phyloP scores from a whole-genome alignment of 306 rosid genomes.

The Notholithocarpus densiflorus region DNA sequence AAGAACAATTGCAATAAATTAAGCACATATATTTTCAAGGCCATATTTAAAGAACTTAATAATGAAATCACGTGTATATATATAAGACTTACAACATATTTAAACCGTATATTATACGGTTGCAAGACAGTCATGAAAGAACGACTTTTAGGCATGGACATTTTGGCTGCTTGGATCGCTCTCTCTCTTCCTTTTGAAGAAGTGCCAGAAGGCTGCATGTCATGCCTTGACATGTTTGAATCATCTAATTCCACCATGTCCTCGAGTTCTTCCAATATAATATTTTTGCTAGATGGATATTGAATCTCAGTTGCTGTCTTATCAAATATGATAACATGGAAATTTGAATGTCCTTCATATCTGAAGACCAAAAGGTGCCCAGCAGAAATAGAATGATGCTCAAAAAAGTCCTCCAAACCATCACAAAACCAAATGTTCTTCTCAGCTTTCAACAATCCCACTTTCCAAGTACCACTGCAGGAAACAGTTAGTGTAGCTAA shows the following conservation, averaged over 20 bases:
- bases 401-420: conserved; percentile 7
- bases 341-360: too few species aligned
- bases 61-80: not conserved
- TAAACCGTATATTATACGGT: not conserved
- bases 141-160: not conserved
- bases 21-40: too few species aligned
- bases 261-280: too few species aligned
- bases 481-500: conserved; percentile 6
- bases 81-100: conserved; percentile 9
- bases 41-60: not conserved
- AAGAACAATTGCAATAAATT: not conserved
- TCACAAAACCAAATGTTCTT: conserved; percentile 6
- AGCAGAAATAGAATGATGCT: not conserved
- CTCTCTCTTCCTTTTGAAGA: not conserved
- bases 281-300: not conserved
- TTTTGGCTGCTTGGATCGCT: not conserved
- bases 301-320: conserved; percentile 13
- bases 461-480: conserved; percentile 9
- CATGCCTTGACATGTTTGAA: too few species aligned
- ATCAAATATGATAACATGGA: not conserved
- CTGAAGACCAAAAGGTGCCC: conserved; percentile 9
- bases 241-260: too few species aligned
- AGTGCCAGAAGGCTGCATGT: too few species aligned
- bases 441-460: not conserved
- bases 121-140: conserved; percentile 4